phyloP scores from a whole-genome alignment of 2,329 filamentous ascomycete genomes.

The Didymosphaeria variabile region DNA sequence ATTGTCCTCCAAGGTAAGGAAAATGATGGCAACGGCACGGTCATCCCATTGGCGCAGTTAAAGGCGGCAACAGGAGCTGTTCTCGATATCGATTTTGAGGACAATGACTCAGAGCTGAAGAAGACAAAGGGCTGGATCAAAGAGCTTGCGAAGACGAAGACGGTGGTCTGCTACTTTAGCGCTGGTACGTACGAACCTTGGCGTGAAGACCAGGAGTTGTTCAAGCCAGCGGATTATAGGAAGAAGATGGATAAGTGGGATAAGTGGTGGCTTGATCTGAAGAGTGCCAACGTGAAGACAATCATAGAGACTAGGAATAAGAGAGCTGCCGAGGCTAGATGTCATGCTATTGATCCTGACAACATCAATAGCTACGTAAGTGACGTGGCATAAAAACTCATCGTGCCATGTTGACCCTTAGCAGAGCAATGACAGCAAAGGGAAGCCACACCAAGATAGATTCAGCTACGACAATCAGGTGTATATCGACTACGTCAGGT shows the following conservation, averaged over 20 bases:
- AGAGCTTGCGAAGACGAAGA: constrained; percentile 8
- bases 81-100: constrained; percentile 6
- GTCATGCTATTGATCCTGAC: constrained; percentile 73
- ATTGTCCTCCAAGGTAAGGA: constrained; percentile 7
- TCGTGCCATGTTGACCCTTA: neutral
- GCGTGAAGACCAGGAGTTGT: constrained; percentile 59
- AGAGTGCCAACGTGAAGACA: constrained; percentile 63
- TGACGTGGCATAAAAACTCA: constrained; percentile 15
- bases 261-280: constrained; percentile 72
- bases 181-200: constrained; percentile 72
- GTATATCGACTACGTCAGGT: constrained; percentile 67
- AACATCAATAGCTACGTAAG: constrained; percentile 71
- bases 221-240: constrained; percentile 52
- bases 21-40: neutral
- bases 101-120: neutral
- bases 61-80: constrained; percentile 3
- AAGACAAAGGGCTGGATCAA: constrained; percentile 6
- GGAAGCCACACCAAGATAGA: constrained; percentile 61
- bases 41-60: neutral
- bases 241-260: constrained; percentile 68
- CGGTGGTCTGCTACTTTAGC: constrained; percentile 70
- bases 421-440: constrained; percentile 14
- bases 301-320: constrained; percentile 71
- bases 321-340: constrained; percentile 67
- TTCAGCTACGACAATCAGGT: constrained; percentile 65